Evolutionary conservation across 2,329 filamentous ascomycete genomes (phyloP).

Genomic region (Phyllosticta ampelicida): DNA sequence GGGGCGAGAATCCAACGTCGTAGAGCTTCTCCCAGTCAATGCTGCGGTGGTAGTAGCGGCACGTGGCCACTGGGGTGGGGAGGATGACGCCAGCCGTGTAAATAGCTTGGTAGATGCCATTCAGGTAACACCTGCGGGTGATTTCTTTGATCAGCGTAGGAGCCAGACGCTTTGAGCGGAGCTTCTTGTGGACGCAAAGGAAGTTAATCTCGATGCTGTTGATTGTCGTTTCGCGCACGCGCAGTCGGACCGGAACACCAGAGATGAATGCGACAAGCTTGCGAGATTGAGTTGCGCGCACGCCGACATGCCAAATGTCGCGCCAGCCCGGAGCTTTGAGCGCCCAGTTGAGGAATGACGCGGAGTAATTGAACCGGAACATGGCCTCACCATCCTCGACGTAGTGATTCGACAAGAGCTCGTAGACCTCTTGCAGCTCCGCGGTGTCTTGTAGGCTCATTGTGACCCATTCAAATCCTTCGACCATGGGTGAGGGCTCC

Average conservation of each 20-base stretch:
- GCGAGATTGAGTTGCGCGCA: conserved; percentile 69
- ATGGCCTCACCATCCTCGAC: conserved; percentile 96
- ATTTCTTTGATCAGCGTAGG: conserved; percentile 97
- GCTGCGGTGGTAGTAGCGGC: conserved; percentile 88
- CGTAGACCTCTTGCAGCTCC: conserved; percentile 79
- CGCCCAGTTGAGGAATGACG: conserved; percentile 83
- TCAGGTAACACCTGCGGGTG: conserved; percentile 78
- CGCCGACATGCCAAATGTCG: conserved; percentile 89
- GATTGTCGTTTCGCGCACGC: conserved; percentile 65
- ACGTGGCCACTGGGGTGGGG: conserved; percentile 84
- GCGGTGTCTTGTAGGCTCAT: conserved; percentile 71
- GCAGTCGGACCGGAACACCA: conserved; percentile 74
- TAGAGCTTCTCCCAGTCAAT: conserved; percentile 95
- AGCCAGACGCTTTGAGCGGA: conserved; percentile 81
- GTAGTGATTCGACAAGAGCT: conserved; percentile 85
- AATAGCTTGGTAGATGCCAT: conserved; percentile 85
- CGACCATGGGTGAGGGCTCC: conserved; percentile 56
- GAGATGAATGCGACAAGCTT: conserved; percentile 95
- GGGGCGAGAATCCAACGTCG: conserved; percentile 84
- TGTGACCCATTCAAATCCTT: conserved; percentile 90
- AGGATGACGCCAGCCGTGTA: conserved; percentile 90
- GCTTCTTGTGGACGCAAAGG: conserved; percentile 95
- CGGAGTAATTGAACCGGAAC: conserved; percentile 95
- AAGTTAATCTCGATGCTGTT: conserved; percentile 93
- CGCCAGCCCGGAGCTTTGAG: conserved; percentile 91